Evolutionary conservation across 257 asterid genomes (phyloP), one percentile per base, ranked within the genome.

Genomic region (Verbascum thapsus): DNA sequence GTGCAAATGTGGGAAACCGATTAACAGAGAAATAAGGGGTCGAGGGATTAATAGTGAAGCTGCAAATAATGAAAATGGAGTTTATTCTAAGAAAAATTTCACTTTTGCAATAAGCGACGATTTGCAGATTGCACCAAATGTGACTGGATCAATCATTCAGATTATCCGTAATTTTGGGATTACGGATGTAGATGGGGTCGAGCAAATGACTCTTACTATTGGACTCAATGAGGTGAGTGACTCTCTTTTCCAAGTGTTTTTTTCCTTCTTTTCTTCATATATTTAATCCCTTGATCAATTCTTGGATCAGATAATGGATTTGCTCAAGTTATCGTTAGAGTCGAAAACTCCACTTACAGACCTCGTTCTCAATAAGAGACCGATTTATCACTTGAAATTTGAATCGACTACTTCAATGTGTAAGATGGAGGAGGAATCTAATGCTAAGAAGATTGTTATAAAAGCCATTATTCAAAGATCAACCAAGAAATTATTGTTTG

Each of bases 181-280:
- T 4, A 22, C 8, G 0, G 59, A 63, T 15, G 18, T 37, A 0
- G 16, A 40, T 3, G 63, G 34, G 0, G 23, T 45, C 3, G 54
- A 49, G 58, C n/a, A 48, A 4, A 56, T 26, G 34, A 30, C 3
- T 34, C 18, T 50, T 9, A 41, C 12, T 8, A 7, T 68, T 12
- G 78, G 74, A 11, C 1, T 61, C 13, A 43, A 41, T 9, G 68
- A 65, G 77, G 77, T 72, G 8, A n/a, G n/a, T n/a, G n/a, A 53
- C 12, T 8, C 15, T 57, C 38, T 1, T 16, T 55, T 37, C 47
- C 8, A 3, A 34, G 10, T 55, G 16, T 30, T 15, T 1, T 55
- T 15, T n/a, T n/a, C n/a, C n/a, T n/a, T n/a, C n/a, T n/a, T n/a
- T n/a, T n/a, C n/a, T n/a, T n/a, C n/a, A n/a, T n/a, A n/a, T n/a